Evolutionary conservation across 257 asterid species (phyloP).

Genomic region (Fraxinus cuspidata): DNA sequence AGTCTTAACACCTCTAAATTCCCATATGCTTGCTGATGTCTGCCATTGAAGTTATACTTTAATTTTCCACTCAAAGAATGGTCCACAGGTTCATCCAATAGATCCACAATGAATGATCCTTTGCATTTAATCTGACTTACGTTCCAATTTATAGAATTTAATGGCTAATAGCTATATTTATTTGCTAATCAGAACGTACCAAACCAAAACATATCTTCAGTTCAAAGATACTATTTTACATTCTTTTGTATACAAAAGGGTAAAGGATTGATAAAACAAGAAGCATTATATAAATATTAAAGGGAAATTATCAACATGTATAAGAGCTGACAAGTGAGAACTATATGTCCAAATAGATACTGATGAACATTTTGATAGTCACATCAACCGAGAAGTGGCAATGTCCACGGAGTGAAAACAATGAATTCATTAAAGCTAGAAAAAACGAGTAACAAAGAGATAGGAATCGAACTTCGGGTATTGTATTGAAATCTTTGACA

Average conservation of each 20-base stretch:
- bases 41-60: not conserved
- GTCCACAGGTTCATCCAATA: not conserved
- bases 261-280: not conserved
- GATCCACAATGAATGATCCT: not conserved
- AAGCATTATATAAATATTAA: not conserved
- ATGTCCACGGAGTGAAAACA: slow-evolving; percentile 1
- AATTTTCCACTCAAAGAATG: slow-evolving; percentile 1
- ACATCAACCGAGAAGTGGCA: slow-evolving; percentile 2
- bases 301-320: not conserved
- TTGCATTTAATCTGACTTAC: not conserved
- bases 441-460: slow-evolving; percentile 24
- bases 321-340: slow-evolving; percentile 4
- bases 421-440: not conserved
- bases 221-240: not conserved
- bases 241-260: not conserved
- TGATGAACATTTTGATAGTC: slow-evolving; percentile 2
- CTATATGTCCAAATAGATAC: slow-evolving; percentile 2
- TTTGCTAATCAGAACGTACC: not conserved
- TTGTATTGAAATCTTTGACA: slow-evolving; percentile 86
- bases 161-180: not conserved
- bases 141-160: not conserved
- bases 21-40: not conserved
- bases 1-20: not conserved
- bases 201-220: not conserved
- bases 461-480: slow-evolving; percentile 66